phyloP scores from a whole-genome alignment of 306 rosid species.

The Vachellia pachyceras region DNA sequence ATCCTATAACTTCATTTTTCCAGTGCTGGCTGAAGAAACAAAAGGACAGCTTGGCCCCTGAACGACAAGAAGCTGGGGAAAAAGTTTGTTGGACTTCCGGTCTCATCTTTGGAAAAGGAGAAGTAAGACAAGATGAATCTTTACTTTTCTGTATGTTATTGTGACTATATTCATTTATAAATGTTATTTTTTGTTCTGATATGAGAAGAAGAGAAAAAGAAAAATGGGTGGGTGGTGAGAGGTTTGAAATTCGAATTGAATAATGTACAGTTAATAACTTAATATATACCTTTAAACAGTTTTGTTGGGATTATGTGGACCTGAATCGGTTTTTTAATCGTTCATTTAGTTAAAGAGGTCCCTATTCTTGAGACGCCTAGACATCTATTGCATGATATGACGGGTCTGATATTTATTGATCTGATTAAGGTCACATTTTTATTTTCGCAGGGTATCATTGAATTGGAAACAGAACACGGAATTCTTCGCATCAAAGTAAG shows the following conservation, averaged over 20 bases:
- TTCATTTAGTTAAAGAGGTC: slow-evolving; percentile 1
- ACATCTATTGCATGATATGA: not conserved
- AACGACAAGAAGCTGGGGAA: slow-evolving; percentile 57
- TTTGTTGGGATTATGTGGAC: not conserved
- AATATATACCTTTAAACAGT: not conserved
- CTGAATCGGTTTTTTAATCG: not conserved
- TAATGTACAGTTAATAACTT: not conserved
- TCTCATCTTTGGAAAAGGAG: slow-evolving; percentile 86
- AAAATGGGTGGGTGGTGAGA: too few relatives aligned
- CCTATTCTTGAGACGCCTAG: not conserved
- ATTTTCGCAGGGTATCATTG: slow-evolving; percentile 74
- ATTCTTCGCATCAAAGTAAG: slow-evolving; percentile 86
- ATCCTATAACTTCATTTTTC: slow-evolving; percentile 25
- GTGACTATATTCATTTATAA: not conserved
- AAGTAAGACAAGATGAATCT: slow-evolving; percentile 55
- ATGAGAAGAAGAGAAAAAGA: too few relatives aligned
- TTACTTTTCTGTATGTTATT: not conserved
- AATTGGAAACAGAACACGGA: slow-evolving; percentile 73
- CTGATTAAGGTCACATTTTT: not conserved
- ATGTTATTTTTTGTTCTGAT: not conserved
- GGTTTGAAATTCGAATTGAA: not conserved
- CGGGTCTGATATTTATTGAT: not conserved
- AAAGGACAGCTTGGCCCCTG: slow-evolving; percentile 79
- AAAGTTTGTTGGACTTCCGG: slow-evolving; percentile 87
- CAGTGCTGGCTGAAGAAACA: slow-evolving; percentile 99